Evolutionary conservation across 371 early-diverging fungal species (phyloP).

Genomic region (Syncephalastrum monosporum): DNA sequence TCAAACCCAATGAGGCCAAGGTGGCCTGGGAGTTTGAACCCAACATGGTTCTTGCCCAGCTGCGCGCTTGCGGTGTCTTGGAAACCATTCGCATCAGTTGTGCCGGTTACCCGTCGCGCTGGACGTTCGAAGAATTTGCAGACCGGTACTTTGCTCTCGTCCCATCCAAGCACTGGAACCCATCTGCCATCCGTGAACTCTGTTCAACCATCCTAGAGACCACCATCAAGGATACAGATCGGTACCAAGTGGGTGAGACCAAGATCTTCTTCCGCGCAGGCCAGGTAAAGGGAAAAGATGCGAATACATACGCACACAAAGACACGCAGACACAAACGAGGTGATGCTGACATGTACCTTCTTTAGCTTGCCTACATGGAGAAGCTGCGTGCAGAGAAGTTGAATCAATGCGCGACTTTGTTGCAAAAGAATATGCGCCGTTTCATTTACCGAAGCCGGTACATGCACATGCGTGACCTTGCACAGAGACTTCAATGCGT

Average conservation of each 20-base stretch:
- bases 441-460: conserved; percentile 67
- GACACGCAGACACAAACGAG: neutral
- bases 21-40: conserved; percentile 88
- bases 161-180: conserved; percentile 63
- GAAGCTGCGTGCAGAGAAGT: conserved; percentile 78
- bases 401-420: conserved; percentile 74
- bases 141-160: conserved; percentile 91
- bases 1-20: conserved; percentile 96
- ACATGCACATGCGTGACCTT: conserved; percentile 55
- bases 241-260: conserved; percentile 96
- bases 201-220: conserved; percentile 67
- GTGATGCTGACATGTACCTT: neutral
- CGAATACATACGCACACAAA: too few relatives aligned
- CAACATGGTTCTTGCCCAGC: conserved; percentile 90
- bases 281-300: conserved; percentile 30
- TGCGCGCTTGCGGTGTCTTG: conserved; percentile 99
- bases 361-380: conserved; percentile 84
- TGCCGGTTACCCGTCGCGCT: conserved; percentile 98
- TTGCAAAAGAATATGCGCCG: conserved; percentile 90
- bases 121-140: conserved; percentile 94
- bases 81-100: conserved; percentile 99
- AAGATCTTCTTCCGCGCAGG: conserved; percentile 99
- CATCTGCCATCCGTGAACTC: conserved; percentile 27
- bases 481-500: conserved; percentile 58
- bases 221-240: conserved; percentile 72